Conservation (phyloP, 140 eudicot genomes). For the Anethum foeniculum region DNA sequence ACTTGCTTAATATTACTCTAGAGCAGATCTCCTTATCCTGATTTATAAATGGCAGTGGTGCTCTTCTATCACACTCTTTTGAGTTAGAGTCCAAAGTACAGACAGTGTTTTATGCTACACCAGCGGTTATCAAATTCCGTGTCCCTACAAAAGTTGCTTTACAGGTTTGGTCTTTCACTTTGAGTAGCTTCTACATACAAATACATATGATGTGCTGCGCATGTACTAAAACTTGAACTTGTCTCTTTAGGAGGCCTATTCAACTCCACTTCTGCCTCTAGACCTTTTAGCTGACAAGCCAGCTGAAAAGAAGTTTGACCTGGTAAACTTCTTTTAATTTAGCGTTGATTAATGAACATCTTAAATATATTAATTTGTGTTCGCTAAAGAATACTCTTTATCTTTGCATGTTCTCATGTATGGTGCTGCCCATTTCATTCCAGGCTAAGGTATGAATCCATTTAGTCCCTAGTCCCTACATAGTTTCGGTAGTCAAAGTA, state of each 20-base stretch:
- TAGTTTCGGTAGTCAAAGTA: constrained; percentile 5
- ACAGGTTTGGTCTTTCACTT: constrained; percentile 26
- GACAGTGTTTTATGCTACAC: constrained; percentile 38
- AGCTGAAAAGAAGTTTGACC: constrained; percentile 50
- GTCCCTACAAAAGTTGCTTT: constrained; percentile 56
- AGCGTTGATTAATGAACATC: background rate
- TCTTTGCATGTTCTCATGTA: constrained; percentile 30
- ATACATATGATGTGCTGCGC: background rate
- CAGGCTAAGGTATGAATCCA: constrained; percentile 63
- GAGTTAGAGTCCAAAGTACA: constrained; percentile 54
- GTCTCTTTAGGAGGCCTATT: constrained; percentile 58
- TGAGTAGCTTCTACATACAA: background rate
- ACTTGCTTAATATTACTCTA: background rate
- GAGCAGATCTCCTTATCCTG: background rate
- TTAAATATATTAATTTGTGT: background rate
- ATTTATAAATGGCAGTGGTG: constrained; percentile 39
- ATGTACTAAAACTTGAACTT: constrained; percentile 5
- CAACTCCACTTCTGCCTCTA: constrained; percentile 72
- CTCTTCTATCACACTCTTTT: constrained; percentile 63
- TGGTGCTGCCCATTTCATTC: constrained; percentile 23
- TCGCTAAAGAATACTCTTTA: constrained; percentile 19
- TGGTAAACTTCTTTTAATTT: constrained; percentile 34
- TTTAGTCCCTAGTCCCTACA: background rate
- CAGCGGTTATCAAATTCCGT: constrained; percentile 67
- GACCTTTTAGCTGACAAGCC: constrained; percentile 67